Evolutionary conservation across 1,139 yeast species (phyloP), one percentile per base, ranked within the genome.

Genomic region (Diutina neorugosa): DNA sequence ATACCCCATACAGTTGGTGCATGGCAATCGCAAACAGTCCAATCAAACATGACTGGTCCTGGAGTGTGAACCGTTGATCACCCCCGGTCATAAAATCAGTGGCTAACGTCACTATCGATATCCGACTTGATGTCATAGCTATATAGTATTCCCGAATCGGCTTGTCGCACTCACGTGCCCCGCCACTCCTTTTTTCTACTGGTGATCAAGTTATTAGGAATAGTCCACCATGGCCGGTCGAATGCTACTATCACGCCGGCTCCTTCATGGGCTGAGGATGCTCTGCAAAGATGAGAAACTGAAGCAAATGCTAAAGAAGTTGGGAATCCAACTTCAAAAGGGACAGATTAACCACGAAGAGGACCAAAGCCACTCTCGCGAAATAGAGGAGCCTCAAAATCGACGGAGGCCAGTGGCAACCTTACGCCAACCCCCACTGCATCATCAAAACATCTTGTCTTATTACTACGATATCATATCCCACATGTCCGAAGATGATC

Each of bases 401-500:
- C 37, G 37, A 7, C 37, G 4, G 37, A 31, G 12, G n/a, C 37
- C 37, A 31, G 37, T 31, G 37, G 37, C 37, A 11, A 31, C 37
- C 12, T 11, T 31, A 9, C 37, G 37, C 37, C 43, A 40, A n/a
- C 43, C 20, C 19, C 43, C 43, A 11, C 20, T 16, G 20, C 43
- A n/a, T 6, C 43, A 44, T n/a, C 48, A 21, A 19, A 21, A 23
- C 9, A 21, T 44, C 9, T n/a, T 44, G 18, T 14, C 34, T 4
- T 23, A 58, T 37, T 53, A 54, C 41, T 70, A 66, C 54, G 73
- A 70, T 27, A 65, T 66, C 52, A 58, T 70, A n/a, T 66, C 71
- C 9, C 69, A 64, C 55, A 72, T 74, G 78, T 63, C 73, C n/a
- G 61, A 63, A 9, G 69, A 71, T 34, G 77, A 74, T 55, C 59